Evolutionary conservation across 441 rosid species (phyloP).

Genomic region (Erysimum cheiri): DNA sequence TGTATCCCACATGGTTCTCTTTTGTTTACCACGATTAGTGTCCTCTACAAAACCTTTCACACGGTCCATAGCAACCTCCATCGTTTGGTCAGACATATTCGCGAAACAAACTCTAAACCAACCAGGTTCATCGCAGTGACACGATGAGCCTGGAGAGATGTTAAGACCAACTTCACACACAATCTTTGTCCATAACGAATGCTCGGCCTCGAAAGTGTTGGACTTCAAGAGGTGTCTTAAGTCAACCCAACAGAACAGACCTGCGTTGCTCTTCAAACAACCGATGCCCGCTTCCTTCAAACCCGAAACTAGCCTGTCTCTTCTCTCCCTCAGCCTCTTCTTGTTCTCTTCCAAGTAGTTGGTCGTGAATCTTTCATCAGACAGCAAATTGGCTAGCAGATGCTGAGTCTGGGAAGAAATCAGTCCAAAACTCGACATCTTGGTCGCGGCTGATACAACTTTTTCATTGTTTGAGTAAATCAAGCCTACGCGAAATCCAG

Average conservation of each 20-base stretch:
- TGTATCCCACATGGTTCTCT: slow-evolving; percentile 41
- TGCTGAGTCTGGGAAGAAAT: slow-evolving; percentile 69
- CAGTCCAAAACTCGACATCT: slow-evolving; percentile 73
- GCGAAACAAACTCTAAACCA: slow-evolving; percentile 73
- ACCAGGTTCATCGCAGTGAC: slow-evolving; percentile 67
- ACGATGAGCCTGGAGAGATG: slow-evolving; percentile 68
- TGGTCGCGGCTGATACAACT: slow-evolving; percentile 56
- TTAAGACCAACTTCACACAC: slow-evolving; percentile 57
- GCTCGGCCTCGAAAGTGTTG: slow-evolving; percentile 58
- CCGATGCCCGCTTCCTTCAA: slow-evolving; percentile 50
- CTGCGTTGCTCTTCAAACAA: slow-evolving; percentile 59
- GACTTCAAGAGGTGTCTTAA: slow-evolving; percentile 53
- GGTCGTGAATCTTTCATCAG: slow-evolving; percentile 50
- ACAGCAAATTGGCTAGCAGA: slow-evolving; percentile 52
- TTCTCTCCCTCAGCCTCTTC: slow-evolving; percentile 55
- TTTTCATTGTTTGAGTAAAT: slow-evolving; percentile 56
- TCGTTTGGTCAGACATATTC: slow-evolving; percentile 53
- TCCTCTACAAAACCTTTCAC: slow-evolving; percentile 44
- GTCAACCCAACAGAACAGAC: slow-evolving; percentile 75
- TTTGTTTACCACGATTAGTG: slow-evolving; percentile 4
- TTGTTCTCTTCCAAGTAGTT: slow-evolving; percentile 54
- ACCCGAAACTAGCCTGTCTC: slow-evolving; percentile 52
- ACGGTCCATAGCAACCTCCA: slow-evolving; percentile 56
- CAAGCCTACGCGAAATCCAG: slow-evolving; percentile 67
- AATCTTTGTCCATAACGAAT: slow-evolving; percentile 56